phyloP scores from a whole-genome alignment of 2,329 filamentous ascomycete genomes.

The Neopestalotiopsis rosae region DNA sequence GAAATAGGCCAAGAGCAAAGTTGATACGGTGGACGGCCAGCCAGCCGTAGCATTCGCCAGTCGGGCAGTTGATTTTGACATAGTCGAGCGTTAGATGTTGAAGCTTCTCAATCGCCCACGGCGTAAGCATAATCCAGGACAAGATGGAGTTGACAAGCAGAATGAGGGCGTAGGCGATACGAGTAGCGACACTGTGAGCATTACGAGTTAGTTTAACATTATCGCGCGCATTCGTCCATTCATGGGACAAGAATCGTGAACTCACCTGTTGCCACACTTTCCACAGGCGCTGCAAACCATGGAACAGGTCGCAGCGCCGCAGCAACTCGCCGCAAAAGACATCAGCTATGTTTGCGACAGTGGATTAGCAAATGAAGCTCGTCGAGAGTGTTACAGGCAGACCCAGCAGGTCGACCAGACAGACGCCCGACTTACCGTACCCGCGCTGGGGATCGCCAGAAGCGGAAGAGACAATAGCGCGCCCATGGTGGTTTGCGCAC shows the following conservation, averaged over 20 bases:
- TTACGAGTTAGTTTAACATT: constrained; percentile 3
- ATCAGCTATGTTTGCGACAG: constrained; percentile 59
- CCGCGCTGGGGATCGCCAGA: constrained; percentile 83
- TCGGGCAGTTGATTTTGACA: constrained; percentile 91
- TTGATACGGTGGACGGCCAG: constrained; percentile 97
- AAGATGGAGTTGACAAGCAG: constrained; percentile 96
- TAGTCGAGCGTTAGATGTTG: constrained; percentile 93
- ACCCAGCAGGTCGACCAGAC: background rate
- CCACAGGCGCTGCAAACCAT: constrained; percentile 95
- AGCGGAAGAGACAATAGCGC: constrained; percentile 89
- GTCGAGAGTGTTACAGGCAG: background rate
- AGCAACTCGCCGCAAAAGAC: constrained; percentile 87
- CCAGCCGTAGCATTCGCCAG: constrained; percentile 92
- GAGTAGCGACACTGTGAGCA: constrained; percentile 79
- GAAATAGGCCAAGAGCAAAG: constrained; percentile 94
- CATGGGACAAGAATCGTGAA: background rate
- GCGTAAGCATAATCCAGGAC: constrained; percentile 98
- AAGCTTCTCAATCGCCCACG: constrained; percentile 96
- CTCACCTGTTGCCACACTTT: constrained; percentile 92
- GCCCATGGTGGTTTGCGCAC: constrained; percentile 67
- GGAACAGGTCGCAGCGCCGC: constrained; percentile 94
- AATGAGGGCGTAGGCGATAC: constrained; percentile 94
- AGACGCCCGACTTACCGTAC: constrained; percentile 70
- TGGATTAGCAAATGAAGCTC: constrained; percentile 22
- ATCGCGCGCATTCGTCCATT: background rate